phyloP scores from a whole-genome alignment of 2,329 filamentous ascomycete genomes.

The Onygena corvina region DNA sequence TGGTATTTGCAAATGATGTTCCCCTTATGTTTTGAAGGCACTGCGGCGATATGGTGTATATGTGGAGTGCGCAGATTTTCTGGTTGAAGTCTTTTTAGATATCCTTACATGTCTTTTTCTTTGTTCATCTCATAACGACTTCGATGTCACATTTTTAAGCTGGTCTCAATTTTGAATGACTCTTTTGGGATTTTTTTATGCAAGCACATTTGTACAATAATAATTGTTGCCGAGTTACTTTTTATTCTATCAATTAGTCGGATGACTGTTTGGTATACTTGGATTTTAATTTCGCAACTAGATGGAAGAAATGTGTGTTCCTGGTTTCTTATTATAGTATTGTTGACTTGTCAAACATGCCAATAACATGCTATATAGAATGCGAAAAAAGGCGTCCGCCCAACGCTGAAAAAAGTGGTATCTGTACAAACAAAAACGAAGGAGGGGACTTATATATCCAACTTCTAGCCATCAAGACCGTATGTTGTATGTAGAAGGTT shows the following conservation, averaged over 20 bases:
- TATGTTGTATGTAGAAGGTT: not conserved
- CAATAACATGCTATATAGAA: too few relatives aligned
- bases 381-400: too few relatives aligned
- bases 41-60: slow-evolving; percentile 5
- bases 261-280: not conserved
- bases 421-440: too few relatives aligned
- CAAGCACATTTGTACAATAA: slow-evolving; percentile 3
- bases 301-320: too few relatives aligned
- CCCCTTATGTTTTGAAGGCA: not conserved
- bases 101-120: slow-evolving; percentile 5
- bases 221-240: not conserved
- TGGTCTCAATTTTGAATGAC: slow-evolving; percentile 6
- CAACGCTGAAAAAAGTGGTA: slow-evolving; percentile 3
- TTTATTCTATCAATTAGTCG: not conserved
- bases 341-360: too few relatives aligned
- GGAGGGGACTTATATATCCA: not conserved
- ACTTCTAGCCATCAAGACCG: not conserved
- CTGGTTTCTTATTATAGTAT: too few relatives aligned
- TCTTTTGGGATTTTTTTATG: slow-evolving; percentile 2
- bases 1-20: not conserved
- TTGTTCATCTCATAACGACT: not conserved
- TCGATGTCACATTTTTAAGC: slow-evolving; percentile 5
- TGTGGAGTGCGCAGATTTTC: not conserved
- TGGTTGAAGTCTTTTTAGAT: slow-evolving; percentile 3
- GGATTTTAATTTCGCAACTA: too few relatives aligned